Base-by-base conservation (phyloP, 371 early-diverging fungal species). In the Mucor sp. region DNA sequence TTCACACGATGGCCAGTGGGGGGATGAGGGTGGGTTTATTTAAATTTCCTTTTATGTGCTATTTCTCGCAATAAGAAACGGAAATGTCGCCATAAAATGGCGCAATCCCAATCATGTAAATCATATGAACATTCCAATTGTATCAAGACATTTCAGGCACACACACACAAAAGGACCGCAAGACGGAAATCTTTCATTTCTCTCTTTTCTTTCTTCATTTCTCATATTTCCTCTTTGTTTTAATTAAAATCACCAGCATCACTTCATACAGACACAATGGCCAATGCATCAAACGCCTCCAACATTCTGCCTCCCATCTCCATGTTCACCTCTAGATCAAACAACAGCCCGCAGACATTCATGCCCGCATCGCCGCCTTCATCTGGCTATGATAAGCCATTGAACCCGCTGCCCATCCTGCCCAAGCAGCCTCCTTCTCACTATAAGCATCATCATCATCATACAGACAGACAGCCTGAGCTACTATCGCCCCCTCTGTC, bases 11-110 rank as follows among this genome's bases (percentile, higher is more conserved):
- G 53, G 27, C 12, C 53, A 53, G 53, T 53, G 47, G 8, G 21
- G 21, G 21, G n/a, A 44, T 7, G 50, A 25, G 27, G 53, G 53
- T 53, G 53, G 53, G 53, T 53, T 41, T 27, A 27, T 23, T 53
- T 43, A 30, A 56, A 41, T 69, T 59, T 30, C 69, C 55, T 69
- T 53, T 65, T 65, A 17, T 47, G n/a, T 53, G 43, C 14, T 32
- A 8, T 60, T 60, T 57, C 43, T 72, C 72, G 74, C 70, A 74
- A 74, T 74, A 25, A 61, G 43, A 50, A 39, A 63, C 27, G 21
- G 56, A 65, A 67, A 74, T 74, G 70, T 74, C 74, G 74, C 70
- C 63, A 74, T 74, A 55, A 43, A 37, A 70, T 70, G 64, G 70
- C 74, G 70, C 67, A 67, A 70, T 67, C 41, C 41, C 55, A 71